Base-by-base conservation (phyloP, 2,329 filamentous ascomycete species). In the Aciculosporium take region DNA sequence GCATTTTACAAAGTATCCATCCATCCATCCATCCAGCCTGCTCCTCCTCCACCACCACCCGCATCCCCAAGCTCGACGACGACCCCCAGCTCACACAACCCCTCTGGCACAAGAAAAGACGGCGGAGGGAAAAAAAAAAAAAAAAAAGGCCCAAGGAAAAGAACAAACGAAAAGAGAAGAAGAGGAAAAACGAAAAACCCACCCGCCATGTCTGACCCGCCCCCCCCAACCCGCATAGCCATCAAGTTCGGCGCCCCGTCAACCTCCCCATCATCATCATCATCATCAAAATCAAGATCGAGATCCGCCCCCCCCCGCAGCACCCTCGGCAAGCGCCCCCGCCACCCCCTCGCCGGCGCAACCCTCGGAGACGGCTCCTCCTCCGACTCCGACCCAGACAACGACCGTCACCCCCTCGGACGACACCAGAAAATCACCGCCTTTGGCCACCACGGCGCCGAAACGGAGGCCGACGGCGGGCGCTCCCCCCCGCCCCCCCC, bases 361-460 rank as follows among this genome's bases (percentile, higher is more conserved):
- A 24, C 40, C 20, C 56, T 69, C 10, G 58, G 59, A 37, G 57
- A 60, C 43, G 61, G 59, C 46, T 67, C 62, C 31, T 67, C 66
- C 37, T 66, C 63, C 31, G 66, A 66, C 37, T 66, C 65, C 5
- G 66, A 67, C 30, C 56, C 58, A 3, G 64, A 62, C 38, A 53
- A 56, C 24, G 55, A 53, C 20, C 46, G 43, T 8, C 13, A 18
- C 17, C 45, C 42, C 30, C 46, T 48, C 40, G 54, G 51, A 25
- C 59, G 53, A 23, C 62, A 67, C 46, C 67, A 75, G 51, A 55
- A 52, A 20, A 71, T 76, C 24, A 68, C 67, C 7, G 69, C 65
- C 0, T 71, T 74, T 45, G 67, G 66, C 1, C 60, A 55, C 21
- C 68, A 71, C 10, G 59, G 59, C 8, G 58, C 59, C 12, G 61